Evolutionary conservation across 2,329 filamentous ascomycete genomes (phyloP), one percentile per base, ranked within the genome.

Genomic region (Berkeleyomyces rouxiae): DNA sequence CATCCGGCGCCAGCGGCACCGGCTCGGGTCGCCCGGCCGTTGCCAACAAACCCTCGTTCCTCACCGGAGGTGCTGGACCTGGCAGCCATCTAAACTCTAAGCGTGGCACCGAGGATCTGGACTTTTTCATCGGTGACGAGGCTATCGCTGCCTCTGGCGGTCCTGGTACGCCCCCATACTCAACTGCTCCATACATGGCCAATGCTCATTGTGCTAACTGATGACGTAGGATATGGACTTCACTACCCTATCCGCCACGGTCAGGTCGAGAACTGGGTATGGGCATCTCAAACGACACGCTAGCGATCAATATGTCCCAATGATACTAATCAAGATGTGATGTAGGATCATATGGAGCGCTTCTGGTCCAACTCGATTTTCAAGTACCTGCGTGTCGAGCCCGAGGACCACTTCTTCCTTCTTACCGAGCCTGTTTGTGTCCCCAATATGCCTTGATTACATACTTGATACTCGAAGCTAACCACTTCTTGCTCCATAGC

Each of bases 291-390:
- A 16, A 33, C 57, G 36, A n/a, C 13, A 23, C 13, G 40, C 31
- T 7, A 13, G 36, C 3, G n/a, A 42, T 59, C 65, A n/a, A 4
- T 43, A 65, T 71, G 74, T 67, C 75, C 70, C 5, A n/a, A 13
- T 40, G 16, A 36, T 44, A 47, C 55, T 63, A 63, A 63, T 46
- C 39, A 13, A 31, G 23, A 39, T 11, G 65, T 53, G 66, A 62
- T 65, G 4, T 68, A 93, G 88, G 93, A 99, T 76, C 89, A 96
- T 71, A 99, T 99, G 93, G 93, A 99, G 75, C 86, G 93, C 67
- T 99, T 97, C 78, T 99, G 93, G 93, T 97, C 95, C 68, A 97
- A 97, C 78, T 99, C 93, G 67, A 99, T 99, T 77, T 99, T 99
- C 83, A 99, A 99, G 75, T 99, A 99, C 72, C 82, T 99, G 61